A percentile compares a stretch with the other conserved stretches of the same genome.
Evolutionary conservation across 140 eudicot species (phyloP).

Genomic region (Bidens hawaiensis): DNA sequence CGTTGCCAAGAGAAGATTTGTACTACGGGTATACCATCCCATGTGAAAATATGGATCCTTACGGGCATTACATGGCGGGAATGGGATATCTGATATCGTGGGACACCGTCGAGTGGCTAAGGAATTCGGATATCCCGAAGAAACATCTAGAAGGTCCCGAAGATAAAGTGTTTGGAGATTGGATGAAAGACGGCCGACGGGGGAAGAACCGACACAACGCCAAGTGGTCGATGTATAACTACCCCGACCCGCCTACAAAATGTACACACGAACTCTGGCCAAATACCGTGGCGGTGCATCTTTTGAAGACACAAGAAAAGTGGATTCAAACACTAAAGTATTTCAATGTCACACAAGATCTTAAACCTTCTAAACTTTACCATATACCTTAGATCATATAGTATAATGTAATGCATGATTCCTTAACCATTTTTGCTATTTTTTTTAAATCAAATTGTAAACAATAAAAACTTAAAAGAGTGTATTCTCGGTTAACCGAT

Average conservation of each 20-base stretch:
- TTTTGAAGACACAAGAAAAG: conserved; percentile 82
- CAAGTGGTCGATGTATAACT: conserved; percentile 94
- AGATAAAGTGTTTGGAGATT: conserved; percentile 73
- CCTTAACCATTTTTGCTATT: conserved; percentile 31
- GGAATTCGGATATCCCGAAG: conserved; percentile 61
- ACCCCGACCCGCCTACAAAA: conserved; percentile 67
- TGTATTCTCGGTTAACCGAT: not conserved
- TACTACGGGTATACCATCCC: conserved; percentile 94
- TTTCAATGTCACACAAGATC: conserved; percentile 69
- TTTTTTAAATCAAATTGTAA: conserved; percentile 10
- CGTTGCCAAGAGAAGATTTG: conserved; percentile 72
- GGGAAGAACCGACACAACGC: conserved; percentile 81
- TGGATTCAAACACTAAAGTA: conserved; percentile 75
- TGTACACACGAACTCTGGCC: conserved; percentile 95
- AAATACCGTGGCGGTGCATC: conserved; percentile 75
- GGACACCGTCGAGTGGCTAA: conserved; percentile 86
- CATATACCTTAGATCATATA: conserved; percentile 50
- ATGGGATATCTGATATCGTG: conserved; percentile 89
- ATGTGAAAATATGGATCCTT: conserved; percentile 79
- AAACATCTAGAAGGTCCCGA: conserved; percentile 66
- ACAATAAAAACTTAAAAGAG: conserved; percentile 25
- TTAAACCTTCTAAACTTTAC: conserved; percentile 76
- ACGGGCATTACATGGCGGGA: conserved; percentile 81
- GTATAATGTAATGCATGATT: not conserved
- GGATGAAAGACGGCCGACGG: conserved; percentile 59